phyloP scores from a whole-genome alignment of 306 rosid species.

The Potentilla sterilis region DNA sequence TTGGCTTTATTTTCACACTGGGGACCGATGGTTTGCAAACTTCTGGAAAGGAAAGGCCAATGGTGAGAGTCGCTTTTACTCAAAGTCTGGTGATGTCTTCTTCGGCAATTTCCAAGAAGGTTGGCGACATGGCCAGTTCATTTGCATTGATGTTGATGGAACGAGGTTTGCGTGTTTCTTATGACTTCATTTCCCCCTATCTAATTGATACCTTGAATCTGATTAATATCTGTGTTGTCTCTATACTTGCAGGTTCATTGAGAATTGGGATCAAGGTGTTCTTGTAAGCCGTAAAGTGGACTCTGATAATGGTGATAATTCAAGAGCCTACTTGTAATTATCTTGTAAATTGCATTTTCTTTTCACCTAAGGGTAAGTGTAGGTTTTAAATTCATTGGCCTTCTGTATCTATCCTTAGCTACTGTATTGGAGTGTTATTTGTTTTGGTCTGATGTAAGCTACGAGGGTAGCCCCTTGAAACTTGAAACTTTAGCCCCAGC shows the following conservation, averaged over 20 bases:
- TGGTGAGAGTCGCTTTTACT: conserved; percentile 92
- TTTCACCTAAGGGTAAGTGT: background rate
- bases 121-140: conserved; percentile 87
- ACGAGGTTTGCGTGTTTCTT: conserved; percentile 44
- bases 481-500: background rate
- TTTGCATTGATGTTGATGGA: conserved; percentile 75
- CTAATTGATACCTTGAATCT: background rate
- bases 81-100: conserved; percentile 77
- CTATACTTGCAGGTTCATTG: conserved; percentile 48
- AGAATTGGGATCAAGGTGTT: conserved; percentile 72
- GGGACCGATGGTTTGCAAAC: conserved; percentile 92
- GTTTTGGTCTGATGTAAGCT: conserved; percentile 1
- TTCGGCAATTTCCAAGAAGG: conserved; percentile 88
- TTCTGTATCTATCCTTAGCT: background rate
- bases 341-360: conserved; percentile 1
- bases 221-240: conserved; percentile 14
- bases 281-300: conserved; percentile 51
- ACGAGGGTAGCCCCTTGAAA: background rate
- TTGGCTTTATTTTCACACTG: conserved; percentile 88
- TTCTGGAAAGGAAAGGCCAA: conserved; percentile 99
- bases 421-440: background rate
- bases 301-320: conserved; percentile 27
- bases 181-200: background rate
- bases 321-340: background rate
- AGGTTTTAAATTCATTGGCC: background rate